Conservation (phyloP, 306 rosid species). For the Prinsepia uniflora region DNA sequence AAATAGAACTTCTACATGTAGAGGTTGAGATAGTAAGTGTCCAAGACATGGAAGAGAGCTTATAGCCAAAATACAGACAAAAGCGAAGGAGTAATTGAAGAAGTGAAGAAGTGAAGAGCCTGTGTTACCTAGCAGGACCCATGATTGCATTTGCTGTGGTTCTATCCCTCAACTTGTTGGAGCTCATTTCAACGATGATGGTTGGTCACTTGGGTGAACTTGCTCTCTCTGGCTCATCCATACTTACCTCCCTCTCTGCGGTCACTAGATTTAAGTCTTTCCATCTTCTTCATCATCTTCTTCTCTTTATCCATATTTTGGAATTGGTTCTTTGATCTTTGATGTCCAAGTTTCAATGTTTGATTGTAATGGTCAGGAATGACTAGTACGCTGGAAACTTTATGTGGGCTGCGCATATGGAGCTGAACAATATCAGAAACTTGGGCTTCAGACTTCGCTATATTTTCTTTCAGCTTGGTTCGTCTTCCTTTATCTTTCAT, state of each 20-base stretch:
- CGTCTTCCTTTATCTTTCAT: slow-evolving; percentile 39
- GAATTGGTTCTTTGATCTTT: too few relatives aligned
- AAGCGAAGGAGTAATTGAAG: background rate
- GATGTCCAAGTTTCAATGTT: too few relatives aligned
- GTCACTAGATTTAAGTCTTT: slow-evolving; percentile 44
- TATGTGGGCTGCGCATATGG: slow-evolving; percentile 55
- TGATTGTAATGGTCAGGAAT: slow-evolving; percentile 34
- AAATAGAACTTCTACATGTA: too few relatives aligned
- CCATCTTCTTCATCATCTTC: too few relatives aligned
- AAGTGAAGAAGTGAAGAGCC: slow-evolving; percentile 23
- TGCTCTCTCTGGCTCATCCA: slow-evolving; percentile 43
- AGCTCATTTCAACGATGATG: slow-evolving; percentile 43
- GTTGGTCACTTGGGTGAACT: slow-evolving; percentile 53
- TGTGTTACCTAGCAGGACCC: slow-evolving; percentile 42
- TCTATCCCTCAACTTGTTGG: slow-evolving; percentile 40
- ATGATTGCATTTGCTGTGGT: slow-evolving; percentile 41
- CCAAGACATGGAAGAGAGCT: background rate
- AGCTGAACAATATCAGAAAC: slow-evolving; percentile 44
- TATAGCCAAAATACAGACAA: background rate
- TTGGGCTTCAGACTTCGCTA: slow-evolving; percentile 47
- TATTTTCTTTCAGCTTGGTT: slow-evolving; percentile 40
- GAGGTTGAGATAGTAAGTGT: too few relatives aligned
- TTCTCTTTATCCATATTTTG: too few relatives aligned
- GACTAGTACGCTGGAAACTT: slow-evolving; percentile 56
- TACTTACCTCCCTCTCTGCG: slow-evolving; percentile 39